phyloP scores from a whole-genome alignment of 2,329 filamentous ascomycete genomes.

The Fusarium protoensiforme region DNA sequence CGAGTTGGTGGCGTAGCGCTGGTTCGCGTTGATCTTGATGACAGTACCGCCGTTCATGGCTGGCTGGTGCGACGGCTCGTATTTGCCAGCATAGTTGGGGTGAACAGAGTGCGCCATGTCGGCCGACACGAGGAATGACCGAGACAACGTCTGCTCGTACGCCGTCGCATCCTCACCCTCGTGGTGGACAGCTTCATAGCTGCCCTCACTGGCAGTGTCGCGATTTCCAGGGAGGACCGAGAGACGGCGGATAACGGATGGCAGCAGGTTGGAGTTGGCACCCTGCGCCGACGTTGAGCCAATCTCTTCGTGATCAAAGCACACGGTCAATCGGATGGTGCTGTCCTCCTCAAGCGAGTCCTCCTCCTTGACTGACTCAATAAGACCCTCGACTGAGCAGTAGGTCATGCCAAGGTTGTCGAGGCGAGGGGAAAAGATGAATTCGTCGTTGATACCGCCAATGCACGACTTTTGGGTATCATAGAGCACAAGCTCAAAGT shows the following conservation, averaged over 20 bases:
- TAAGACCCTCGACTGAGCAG: constrained; percentile 87
- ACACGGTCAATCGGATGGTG: constrained; percentile 88
- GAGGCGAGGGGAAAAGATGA: constrained; percentile 94
- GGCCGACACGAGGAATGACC: constrained; percentile 93
- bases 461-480: constrained; percentile 93
- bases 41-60: constrained; percentile 97
- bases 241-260: constrained; percentile 85
- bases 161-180: constrained; percentile 78
- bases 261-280: constrained; percentile 91
- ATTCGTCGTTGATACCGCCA: constrained; percentile 90
- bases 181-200: constrained; percentile 66
- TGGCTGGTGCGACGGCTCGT: constrained; percentile 89
- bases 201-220: constrained; percentile 73
- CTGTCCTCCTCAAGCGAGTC: constrained; percentile 78
- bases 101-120: constrained; percentile 98
- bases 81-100: constrained; percentile 93
- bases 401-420: constrained; percentile 98
- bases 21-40: constrained; percentile 98
- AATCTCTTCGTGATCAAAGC: constrained; percentile 98
- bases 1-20: constrained; percentile 95
- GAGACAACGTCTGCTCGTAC: constrained; percentile 91
- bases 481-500: constrained; percentile 97
- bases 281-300: constrained; percentile 93
- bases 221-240: constrained; percentile 78
- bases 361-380: constrained; percentile 76